Conservation (phyloP, 2,329 filamentous ascomycete genomes). For the Sarocladium strictum region DNA sequence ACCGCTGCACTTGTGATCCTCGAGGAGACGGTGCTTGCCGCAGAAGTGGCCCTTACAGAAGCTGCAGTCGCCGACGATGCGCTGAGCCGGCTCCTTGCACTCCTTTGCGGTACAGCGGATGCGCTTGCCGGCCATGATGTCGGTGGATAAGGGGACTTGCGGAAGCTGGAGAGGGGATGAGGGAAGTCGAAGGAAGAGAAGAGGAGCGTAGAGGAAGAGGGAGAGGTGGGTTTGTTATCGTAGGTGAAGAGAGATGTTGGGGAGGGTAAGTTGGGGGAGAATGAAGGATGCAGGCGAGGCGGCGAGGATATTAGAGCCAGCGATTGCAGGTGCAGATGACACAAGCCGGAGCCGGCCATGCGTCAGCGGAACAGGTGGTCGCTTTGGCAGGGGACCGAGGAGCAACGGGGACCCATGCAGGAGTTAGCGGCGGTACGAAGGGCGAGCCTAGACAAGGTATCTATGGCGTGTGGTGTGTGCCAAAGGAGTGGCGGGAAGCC, state of each 20-base stretch:
- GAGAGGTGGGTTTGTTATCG: conserved; percentile 1
- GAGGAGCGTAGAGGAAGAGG: conserved; percentile 1
- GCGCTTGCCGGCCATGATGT: conserved; percentile 64
- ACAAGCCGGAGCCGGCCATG: conserved; percentile 8
- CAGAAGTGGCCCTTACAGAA: conserved; percentile 95
- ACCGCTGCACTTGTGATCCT: conserved; percentile 88
- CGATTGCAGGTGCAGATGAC: conserved; percentile 1
- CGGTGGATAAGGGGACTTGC: neutral
- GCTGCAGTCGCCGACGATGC: conserved; percentile 91
- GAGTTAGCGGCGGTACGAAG: neutral
- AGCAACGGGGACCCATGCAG: neutral
- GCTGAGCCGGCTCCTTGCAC: conserved; percentile 81
- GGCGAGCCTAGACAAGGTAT: neutral
- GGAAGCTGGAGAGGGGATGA: conserved; percentile 6
- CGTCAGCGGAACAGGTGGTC: conserved; percentile 8
- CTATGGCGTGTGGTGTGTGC: neutral
- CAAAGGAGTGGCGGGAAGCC: neutral
- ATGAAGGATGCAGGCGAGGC: conserved; percentile 2
- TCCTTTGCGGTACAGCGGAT: conserved; percentile 83
- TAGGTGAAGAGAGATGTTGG: conserved; percentile 4
- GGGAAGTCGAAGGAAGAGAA: conserved; percentile 4
- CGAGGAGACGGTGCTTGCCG: conserved; percentile 86
- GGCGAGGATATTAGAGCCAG: conserved; percentile 7
- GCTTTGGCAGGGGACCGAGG: conserved; percentile 8
- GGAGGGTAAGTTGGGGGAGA: neutral